Evolutionary conservation across 1,284 basidiomycete species (phyloP).

Genomic region (Tilletia caries): DNA sequence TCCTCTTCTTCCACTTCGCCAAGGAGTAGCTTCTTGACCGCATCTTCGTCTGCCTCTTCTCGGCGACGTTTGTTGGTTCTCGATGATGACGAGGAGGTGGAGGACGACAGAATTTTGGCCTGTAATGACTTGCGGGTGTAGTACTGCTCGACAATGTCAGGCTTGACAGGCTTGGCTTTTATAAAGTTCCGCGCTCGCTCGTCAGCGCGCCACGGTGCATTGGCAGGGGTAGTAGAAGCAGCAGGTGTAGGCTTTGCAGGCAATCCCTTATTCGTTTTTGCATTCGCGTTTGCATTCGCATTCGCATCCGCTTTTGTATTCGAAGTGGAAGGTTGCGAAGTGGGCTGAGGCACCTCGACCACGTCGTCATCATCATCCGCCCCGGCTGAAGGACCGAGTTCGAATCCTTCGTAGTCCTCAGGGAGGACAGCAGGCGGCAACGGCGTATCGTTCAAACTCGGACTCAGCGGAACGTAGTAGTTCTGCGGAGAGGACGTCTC

Average conservation of each 20-base stretch:
- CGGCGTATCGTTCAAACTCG: neutral
- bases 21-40: neutral
- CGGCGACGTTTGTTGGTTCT: neutral
- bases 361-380: neutral
- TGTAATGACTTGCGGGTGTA: neutral
- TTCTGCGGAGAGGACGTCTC: neutral
- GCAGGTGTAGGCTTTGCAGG: neutral
- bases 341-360: neutral
- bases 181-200: neutral
- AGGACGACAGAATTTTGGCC: neutral
- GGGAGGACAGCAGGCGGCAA: neutral
- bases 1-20: neutral
- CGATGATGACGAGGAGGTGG: neutral
- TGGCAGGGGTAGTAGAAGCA: neutral
- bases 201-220: neutral
- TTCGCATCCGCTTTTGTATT: too few species aligned
- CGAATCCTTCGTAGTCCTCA: neutral
- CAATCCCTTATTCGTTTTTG: too few species aligned
- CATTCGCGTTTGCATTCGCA: too few species aligned
- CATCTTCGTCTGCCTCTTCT: neutral
- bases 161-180: neutral
- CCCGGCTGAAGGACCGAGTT: neutral
- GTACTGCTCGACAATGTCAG: neutral
- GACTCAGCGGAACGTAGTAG: conserved; percentile 1
- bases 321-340: neutral